A percentile compares a stretch with the other conserved stretches of the same genome.
Evolutionary conservation across 306 rosid genomes (phyloP).

Genomic region (Cicer judaicum): DNA sequence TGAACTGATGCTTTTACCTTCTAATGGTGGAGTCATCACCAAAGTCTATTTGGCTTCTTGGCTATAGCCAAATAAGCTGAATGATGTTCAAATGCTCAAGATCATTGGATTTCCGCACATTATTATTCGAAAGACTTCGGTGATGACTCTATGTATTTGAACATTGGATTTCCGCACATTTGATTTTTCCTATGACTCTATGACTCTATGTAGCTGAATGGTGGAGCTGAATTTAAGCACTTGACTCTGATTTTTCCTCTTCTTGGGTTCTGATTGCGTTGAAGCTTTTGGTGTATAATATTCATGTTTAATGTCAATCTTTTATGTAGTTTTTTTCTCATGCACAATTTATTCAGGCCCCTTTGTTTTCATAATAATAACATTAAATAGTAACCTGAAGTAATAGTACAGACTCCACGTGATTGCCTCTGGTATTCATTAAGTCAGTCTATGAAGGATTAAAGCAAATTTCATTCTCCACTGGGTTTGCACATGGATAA

Average conservation of each 20-base stretch:
- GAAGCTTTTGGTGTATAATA: slow-evolving; percentile 17
- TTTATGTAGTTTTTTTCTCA: neutral
- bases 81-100: slow-evolving; percentile 17
- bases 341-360: slow-evolving; percentile 11
- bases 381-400: too few species aligned
- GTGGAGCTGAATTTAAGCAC: neutral
- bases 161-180: too few species aligned
- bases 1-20: slow-evolving; percentile 8
- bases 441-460: neutral
- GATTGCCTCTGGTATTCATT: too few species aligned
- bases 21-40: slow-evolving; percentile 11
- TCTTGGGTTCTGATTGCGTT: neutral
- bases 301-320: slow-evolving; percentile 22
- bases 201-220: too few species aligned
- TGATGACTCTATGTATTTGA: too few species aligned
- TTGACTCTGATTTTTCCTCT: slow-evolving; percentile 22
- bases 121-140: too few species aligned
- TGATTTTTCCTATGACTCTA: too few species aligned
- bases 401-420: too few species aligned
- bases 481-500: neutral
- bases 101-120: too few species aligned
- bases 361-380: neutral
- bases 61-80: slow-evolving; percentile 19
- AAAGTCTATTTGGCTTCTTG: slow-evolving; percentile 25
- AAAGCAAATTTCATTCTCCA: slow-evolving; percentile 12